A percentile compares a stretch with the other conserved stretches of the same genome.
These are phyloP conservation scores for Xylaria sp. DNA, from an alignment of 2,329 filamentous ascomycete genomes.

Conservation along the genomic window DNA sequence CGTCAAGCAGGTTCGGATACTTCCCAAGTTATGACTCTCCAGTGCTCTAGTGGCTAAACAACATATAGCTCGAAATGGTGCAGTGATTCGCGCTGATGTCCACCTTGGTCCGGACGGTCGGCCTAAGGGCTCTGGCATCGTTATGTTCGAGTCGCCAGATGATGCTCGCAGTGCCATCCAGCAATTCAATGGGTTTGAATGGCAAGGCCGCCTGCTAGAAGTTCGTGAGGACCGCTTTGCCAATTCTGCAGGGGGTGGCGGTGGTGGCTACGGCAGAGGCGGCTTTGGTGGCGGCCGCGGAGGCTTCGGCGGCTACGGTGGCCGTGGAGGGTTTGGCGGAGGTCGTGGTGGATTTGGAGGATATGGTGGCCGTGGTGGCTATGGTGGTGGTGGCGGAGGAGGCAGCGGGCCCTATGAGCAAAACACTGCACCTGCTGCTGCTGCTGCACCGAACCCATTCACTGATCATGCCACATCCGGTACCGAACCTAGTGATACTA, in stretches of 20 bases:
- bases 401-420: constrained; percentile 33
- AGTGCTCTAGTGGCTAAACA: constrained; percentile 27
- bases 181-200: constrained; percentile 98
- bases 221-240: constrained; percentile 97
- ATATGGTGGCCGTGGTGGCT: constrained; percentile 58
- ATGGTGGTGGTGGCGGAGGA: constrained; percentile 45
- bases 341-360: constrained; percentile 58
- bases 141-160: constrained; percentile 93
- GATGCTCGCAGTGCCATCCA: constrained; percentile 96
- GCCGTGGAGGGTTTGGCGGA: constrained; percentile 59
- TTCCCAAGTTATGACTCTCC: neutral
- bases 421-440: constrained; percentile 50
- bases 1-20: constrained; percentile 87
- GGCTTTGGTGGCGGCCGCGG: constrained; percentile 61
- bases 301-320: constrained; percentile 60
- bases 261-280: constrained; percentile 66
- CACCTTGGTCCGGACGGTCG: constrained; percentile 91
- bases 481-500: constrained; percentile 82
- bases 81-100: constrained; percentile 93
- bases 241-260: constrained; percentile 64
- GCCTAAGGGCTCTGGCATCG: constrained; percentile 96
- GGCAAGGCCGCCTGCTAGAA: constrained; percentile 93
- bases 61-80: constrained; percentile 69
- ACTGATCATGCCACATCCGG: constrained; percentile 91
- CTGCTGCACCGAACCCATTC: constrained; percentile 83